These are phyloP conservation scores for Talaromyces trachyspermus DNA, from an alignment of 495 filamentous ascomycete species.

Conservation along the genomic window DNA sequence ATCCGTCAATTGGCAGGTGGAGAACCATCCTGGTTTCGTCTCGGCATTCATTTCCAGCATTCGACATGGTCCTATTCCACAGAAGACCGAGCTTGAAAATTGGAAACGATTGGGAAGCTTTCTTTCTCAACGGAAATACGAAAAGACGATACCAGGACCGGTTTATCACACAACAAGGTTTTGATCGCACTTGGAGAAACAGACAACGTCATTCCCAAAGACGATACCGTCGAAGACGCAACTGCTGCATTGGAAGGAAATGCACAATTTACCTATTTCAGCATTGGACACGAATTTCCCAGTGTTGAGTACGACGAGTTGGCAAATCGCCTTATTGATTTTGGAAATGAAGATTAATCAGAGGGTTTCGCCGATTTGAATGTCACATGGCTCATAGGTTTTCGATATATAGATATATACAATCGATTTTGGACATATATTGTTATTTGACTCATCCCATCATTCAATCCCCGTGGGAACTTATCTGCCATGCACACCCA, in stretches of 20 bases:
- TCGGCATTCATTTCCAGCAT: conserved; percentile 52
- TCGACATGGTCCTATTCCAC: conserved; percentile 46
- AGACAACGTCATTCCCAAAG: conserved; percentile 46
- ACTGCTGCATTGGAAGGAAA: conserved; percentile 41
- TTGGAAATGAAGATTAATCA: conserved; percentile 17
- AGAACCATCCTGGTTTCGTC: conserved; percentile 47
- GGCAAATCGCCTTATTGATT: conserved; percentile 36
- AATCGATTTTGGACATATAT: background rate
- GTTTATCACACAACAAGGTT: conserved; percentile 42
- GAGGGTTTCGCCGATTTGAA: too few species aligned
- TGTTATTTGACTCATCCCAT: too few species aligned
- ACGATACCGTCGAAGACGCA: conserved; percentile 52
- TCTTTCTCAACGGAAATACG: conserved; percentile 35
- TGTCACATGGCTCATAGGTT: too few species aligned
- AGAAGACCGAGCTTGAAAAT: conserved; percentile 36
- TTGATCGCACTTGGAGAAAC: conserved; percentile 46
- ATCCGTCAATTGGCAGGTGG: conserved; percentile 49
- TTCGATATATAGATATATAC: background rate
- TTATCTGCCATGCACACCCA: too few species aligned
- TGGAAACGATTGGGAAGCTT: conserved; percentile 51
- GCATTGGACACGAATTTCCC: conserved; percentile 53
- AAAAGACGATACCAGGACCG: conserved; percentile 12
- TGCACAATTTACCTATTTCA: conserved; percentile 37
- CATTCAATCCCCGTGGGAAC: too few species aligned
- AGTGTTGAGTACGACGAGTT: conserved; percentile 47